phyloP scores from a whole-genome alignment of 2,329 filamentous ascomycete species.

The Kalmusia sp. region DNA sequence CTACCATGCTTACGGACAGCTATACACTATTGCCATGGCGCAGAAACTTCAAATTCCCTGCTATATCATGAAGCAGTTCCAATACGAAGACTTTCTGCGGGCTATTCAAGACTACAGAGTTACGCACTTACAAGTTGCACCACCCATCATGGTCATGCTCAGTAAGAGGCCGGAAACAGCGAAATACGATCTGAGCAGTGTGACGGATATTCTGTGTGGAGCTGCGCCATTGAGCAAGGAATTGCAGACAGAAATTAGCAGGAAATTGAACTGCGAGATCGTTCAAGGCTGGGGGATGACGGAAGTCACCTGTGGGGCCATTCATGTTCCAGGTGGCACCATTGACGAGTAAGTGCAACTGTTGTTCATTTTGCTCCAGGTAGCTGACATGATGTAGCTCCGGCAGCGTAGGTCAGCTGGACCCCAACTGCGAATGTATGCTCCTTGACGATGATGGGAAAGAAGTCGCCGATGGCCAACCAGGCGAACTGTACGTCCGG shows the following conservation, averaged over 20 bases:
- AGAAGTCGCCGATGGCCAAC: slow-evolving; percentile 47
- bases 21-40: slow-evolving; percentile 50
- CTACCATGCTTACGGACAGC: slow-evolving; percentile 57
- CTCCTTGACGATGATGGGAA: slow-evolving; percentile 52
- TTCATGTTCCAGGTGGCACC: slow-evolving; percentile 44
- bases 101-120: slow-evolving; percentile 47
- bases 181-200: slow-evolving; percentile 49
- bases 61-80: slow-evolving; percentile 52
- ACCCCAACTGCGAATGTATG: slow-evolving; percentile 50
- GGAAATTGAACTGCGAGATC: slow-evolving; percentile 44
- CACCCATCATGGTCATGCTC: slow-evolving; percentile 54
- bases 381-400: slow-evolving; percentile 25
- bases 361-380: not conserved
- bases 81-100: slow-evolving; percentile 48
- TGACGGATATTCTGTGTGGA: slow-evolving; percentile 50
- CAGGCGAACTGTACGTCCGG: slow-evolving; percentile 50
- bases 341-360: slow-evolving; percentile 38
- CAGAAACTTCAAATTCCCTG: slow-evolving; percentile 55
- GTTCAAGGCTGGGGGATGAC: slow-evolving; percentile 53
- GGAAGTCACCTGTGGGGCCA: slow-evolving; percentile 51
- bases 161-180: slow-evolving; percentile 51
- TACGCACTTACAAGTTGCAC: slow-evolving; percentile 50
- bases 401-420: slow-evolving; percentile 49
- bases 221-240: slow-evolving; percentile 53
- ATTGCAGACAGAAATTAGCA: slow-evolving; percentile 49